These are phyloP conservation scores for Ceraceosorus bombacis DNA, from an alignment of 1,284 basidiomycete species.

Conservation along the genomic window DNA sequence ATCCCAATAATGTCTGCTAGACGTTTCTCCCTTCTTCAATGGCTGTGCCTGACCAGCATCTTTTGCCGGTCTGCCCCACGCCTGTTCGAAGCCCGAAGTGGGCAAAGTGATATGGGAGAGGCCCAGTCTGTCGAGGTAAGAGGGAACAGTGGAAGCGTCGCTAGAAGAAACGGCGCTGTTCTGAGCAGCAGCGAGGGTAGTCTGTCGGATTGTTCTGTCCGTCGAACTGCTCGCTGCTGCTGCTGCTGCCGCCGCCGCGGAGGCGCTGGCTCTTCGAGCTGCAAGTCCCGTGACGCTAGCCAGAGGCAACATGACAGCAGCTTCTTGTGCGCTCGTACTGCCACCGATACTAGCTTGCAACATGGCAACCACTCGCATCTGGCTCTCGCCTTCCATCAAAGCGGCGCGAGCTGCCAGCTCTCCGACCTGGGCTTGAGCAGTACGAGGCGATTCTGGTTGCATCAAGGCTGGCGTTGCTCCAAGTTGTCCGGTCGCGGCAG, in stretches of 20 bases:
- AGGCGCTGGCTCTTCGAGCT: background rate
- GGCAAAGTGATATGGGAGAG: slow-evolving; percentile 29
- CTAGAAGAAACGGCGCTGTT: background rate
- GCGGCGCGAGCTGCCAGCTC: slow-evolving; percentile 30
- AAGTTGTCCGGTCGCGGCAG: too few relatives aligned
- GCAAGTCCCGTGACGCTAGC: slow-evolving; percentile 1
- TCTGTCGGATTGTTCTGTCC: too few relatives aligned
- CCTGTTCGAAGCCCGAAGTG: slow-evolving; percentile 22
- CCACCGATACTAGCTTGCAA: slow-evolving; percentile 5
- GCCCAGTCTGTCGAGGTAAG: slow-evolving; percentile 25
- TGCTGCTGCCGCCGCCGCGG: background rate
- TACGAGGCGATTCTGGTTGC: slow-evolving; percentile 12
- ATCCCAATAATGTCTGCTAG: slow-evolving; percentile 15
- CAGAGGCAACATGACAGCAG: too few relatives aligned
- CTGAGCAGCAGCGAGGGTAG: background rate
- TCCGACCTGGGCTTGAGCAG: slow-evolving; percentile 22
- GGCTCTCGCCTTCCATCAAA: slow-evolving; percentile 26
- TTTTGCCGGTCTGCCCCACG: slow-evolving; percentile 14
- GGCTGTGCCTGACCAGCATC: too few relatives aligned
- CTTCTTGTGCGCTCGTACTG: too few relatives aligned
- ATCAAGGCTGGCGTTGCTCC: background rate
- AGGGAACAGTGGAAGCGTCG: slow-evolving; percentile 11
- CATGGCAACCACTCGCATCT: slow-evolving; percentile 27
- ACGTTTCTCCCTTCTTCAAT: background rate
- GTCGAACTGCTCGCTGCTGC: too few relatives aligned